A percentile compares a stretch with the other conserved stretches of the same genome.
Evolutionary conservation across 2,329 filamentous ascomycete species (phyloP).

Genomic region (Epichloe sibirici): DNA sequence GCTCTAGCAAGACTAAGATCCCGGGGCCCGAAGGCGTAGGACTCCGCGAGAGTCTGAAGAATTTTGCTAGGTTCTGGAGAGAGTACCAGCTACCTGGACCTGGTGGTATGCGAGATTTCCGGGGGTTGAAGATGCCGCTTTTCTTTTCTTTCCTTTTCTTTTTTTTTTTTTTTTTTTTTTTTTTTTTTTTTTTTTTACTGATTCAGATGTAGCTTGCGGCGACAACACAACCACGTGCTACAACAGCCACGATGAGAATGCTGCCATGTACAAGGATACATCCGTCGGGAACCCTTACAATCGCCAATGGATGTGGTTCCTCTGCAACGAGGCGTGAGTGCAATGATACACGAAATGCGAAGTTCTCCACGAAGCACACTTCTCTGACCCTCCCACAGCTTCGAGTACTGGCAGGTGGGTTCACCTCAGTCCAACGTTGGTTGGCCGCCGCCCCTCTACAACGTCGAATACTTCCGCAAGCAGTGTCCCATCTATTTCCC

Average conservation of each 20-base stretch:
- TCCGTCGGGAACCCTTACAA: slow-evolving; percentile 27
- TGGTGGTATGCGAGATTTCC: slow-evolving; percentile 27
- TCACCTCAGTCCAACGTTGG: slow-evolving; percentile 19
- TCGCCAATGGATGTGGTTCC: slow-evolving; percentile 47
- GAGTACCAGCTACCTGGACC: slow-evolving; percentile 26
- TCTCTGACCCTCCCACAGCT: slow-evolving; percentile 3
- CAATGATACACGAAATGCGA: background rate
- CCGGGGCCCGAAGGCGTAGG: slow-evolving; percentile 33
- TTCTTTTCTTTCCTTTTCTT: background rate
- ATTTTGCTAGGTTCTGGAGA: slow-evolving; percentile 43
- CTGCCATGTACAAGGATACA: slow-evolving; percentile 36
- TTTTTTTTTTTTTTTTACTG: background rate
- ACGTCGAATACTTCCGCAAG: slow-evolving; percentile 38
- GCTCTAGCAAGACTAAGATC: slow-evolving; percentile 2
- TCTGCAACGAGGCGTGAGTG: slow-evolving; percentile 49
- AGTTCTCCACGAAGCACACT: no score
- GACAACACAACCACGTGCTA: slow-evolving; percentile 5
- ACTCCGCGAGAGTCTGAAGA: slow-evolving; percentile 36
- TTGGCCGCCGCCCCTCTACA: slow-evolving; percentile 39
- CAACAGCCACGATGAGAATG: background rate
- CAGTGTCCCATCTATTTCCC: slow-evolving; percentile 47
- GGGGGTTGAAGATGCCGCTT: no score
- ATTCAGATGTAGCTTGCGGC: background rate
- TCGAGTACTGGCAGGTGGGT: slow-evolving; percentile 12
- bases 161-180: background rate